Base-by-base conservation (phyloP, 805 yeast genomes). In the Candida silvatica region DNA sequence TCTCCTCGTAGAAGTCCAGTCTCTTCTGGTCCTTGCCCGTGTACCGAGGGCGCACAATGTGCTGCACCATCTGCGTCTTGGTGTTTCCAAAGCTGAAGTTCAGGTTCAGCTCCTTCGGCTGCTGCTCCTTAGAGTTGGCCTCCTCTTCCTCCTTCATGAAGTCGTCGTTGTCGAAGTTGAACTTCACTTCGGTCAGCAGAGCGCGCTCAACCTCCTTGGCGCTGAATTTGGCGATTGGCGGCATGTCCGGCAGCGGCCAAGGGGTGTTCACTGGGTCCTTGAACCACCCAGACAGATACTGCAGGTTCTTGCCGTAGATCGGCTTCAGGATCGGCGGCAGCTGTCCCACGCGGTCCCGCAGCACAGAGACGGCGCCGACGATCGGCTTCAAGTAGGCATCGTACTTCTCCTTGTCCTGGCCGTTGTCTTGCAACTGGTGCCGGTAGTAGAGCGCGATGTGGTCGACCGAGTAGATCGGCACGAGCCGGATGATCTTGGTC, bases 221-320 rank as follows among this genome's bases (percentile, higher is more conserved):
- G 3, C 70, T 69, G 47, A 74, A 86, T 27, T 65, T 64, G 2
- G 80, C 76, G 4, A 86, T 73, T 2, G 64, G 51, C 3, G 85
- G 70, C 41, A 83, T 61, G 31, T 80, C 84, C 0, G 95, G 92
- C 29, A 87, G 59, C 3, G 88, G 90, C 95, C 95, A 87, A 5
- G 70, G 63, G 5, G 40, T 37, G 14, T 44, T 38, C 4, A 57
- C 17, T 17, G 58, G 44, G 51, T 48, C 43, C 2, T 43, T 31
- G 23, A 85, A 61, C 77, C 88, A 86, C 23, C 67, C 68, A 2
- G 64, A 58, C 34, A 88, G 61, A 47, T 74, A 82, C 5, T 66
- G 64, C 43, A 87, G 64, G 38, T 79, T 71, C 44, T 77, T 79
- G 27, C 74, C 64, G 54, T 80, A 85, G 16, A 83, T 72, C 12